Conservation (phyloP, 768 basidiomycete genomes). For the Naematelia aurantialba region DNA sequence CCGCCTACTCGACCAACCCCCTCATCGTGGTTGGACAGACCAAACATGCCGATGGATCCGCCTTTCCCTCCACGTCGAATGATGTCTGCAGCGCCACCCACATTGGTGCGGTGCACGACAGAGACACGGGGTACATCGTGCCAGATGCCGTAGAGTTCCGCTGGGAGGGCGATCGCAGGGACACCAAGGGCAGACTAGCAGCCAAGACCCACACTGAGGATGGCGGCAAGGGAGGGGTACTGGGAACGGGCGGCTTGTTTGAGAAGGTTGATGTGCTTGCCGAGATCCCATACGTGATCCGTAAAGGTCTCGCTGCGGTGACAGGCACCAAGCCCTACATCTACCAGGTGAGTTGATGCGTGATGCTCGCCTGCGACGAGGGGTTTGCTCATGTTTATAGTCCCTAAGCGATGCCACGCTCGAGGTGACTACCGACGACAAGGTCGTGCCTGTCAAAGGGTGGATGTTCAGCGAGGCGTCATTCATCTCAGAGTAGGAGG, state of each 20-base stretch:
- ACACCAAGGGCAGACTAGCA: conserved; percentile 27
- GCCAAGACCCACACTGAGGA: conserved; percentile 59
- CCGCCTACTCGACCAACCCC: conserved; percentile 10
- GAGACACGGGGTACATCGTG: conserved; percentile 74
- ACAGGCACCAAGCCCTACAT: conserved; percentile 90
- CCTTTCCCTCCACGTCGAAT: conserved; percentile 16
- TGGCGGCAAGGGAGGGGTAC: conserved; percentile 52
- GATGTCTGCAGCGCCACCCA: conserved; percentile 51
- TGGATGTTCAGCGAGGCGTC: conserved; percentile 81
- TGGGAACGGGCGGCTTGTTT: conserved; percentile 52
- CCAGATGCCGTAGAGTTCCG: conserved; percentile 68
- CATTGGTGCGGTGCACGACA: conserved; percentile 60
- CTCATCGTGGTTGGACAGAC: conserved; percentile 45
- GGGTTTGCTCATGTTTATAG: conserved; percentile 49
- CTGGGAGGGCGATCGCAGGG: conserved; percentile 71
- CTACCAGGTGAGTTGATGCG: conserved; percentile 66
- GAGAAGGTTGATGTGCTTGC: conserved; percentile 78
- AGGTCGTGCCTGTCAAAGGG: conserved; percentile 59
- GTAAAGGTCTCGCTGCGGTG: conserved; percentile 88
- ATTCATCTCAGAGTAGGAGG: conserved; percentile 63
- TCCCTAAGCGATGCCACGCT: conserved; percentile 62
- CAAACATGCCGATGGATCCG: conserved; percentile 12
- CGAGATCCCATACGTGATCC: conserved; percentile 87
- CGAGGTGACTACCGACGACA: conserved; percentile 53
- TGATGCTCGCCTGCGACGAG: neutral